phyloP scores from a whole-genome alignment of 2,329 filamentous ascomycete genomes.

The Colletotrichum tropicicola region DNA sequence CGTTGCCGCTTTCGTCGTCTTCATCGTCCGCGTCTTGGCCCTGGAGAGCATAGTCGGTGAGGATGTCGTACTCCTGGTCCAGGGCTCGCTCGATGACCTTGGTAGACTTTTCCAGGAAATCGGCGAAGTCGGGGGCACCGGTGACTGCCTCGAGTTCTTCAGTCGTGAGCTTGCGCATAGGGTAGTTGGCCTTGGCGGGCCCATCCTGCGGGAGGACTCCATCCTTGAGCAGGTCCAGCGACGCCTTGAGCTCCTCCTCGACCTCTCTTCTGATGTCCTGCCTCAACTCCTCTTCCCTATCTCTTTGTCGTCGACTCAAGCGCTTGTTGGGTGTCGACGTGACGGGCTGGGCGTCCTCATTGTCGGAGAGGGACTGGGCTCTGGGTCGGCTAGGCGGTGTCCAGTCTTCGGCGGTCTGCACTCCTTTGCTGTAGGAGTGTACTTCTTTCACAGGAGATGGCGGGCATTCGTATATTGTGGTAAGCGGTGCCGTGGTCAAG shows the following conservation, averaged over 20 bases:
- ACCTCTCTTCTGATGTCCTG: conserved; percentile 88
- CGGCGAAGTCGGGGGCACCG: conserved; percentile 90
- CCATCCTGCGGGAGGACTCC: conserved; percentile 55
- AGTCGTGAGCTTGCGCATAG: conserved; percentile 78
- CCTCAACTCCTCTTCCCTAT: conserved; percentile 88
- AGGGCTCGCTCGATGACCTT: conserved; percentile 97
- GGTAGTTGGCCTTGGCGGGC: conserved; percentile 67
- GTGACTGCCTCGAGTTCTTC: conserved; percentile 93
- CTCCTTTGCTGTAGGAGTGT: conserved; percentile 96
- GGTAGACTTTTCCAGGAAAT: conserved; percentile 94
- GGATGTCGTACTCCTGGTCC: conserved; percentile 94
- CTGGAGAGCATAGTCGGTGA: conserved; percentile 91
- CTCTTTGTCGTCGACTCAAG: conserved; percentile 79
- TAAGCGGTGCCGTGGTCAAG: conserved; percentile 76
- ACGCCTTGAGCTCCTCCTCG: conserved; percentile 86
- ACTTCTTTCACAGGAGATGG: conserved; percentile 82
- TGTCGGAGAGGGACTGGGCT: conserved; percentile 69
- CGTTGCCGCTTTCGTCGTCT: conserved; percentile 78
- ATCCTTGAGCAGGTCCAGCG: conserved; percentile 68
- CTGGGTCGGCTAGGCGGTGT: conserved; percentile 61
- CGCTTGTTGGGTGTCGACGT: conserved; percentile 74
- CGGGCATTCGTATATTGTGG: conserved; percentile 83
- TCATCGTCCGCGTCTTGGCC: conserved; percentile 82
- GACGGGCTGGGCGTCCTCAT: conserved; percentile 64
- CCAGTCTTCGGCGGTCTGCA: conserved; percentile 88